These are phyloP conservation scores for Taphrina communis DNA, from an alignment of 1,139 yeast genomes.

Conservation along the genomic window DNA sequence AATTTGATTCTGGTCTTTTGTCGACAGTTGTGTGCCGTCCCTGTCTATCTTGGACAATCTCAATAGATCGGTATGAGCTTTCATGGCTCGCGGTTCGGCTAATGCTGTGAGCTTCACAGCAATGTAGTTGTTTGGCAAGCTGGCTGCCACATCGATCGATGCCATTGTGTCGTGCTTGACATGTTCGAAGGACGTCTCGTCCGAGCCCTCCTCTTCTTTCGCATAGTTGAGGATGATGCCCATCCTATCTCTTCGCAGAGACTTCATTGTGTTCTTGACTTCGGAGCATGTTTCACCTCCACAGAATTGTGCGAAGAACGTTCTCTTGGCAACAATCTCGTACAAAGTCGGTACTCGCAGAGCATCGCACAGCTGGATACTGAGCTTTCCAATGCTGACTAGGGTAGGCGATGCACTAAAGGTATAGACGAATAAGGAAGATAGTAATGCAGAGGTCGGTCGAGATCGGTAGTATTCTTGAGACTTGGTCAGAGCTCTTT, in stretches of 20 bases:
- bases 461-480: slow-evolving; percentile 17
- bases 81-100: slow-evolving; percentile 75
- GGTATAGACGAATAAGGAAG: slow-evolving; percentile 38
- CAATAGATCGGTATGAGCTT: not conserved
- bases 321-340: slow-evolving; percentile 23
- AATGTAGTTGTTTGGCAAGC: slow-evolving; percentile 61
- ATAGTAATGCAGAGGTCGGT: slow-evolving; percentile 5
- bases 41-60: not conserved
- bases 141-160: slow-evolving; percentile 61
- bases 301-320: slow-evolving; percentile 62
- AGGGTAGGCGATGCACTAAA: slow-evolving; percentile 33
- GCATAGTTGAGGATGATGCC: slow-evolving; percentile 94
- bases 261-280: slow-evolving; percentile 71
- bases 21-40: slow-evolving; percentile 51
- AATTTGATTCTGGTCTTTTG: slow-evolving; percentile 66
- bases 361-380: slow-evolving; percentile 32
- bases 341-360: slow-evolving; percentile 31
- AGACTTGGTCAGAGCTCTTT: not conserved
- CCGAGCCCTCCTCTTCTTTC: slow-evolving; percentile 84
- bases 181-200: slow-evolving; percentile 59
- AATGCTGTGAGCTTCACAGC: slow-evolving; percentile 93
- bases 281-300: slow-evolving; percentile 84
- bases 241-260: slow-evolving; percentile 73
- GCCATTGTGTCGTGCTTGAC: slow-evolving; percentile 65
- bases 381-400: slow-evolving; percentile 27